Evolutionary conservation across 2,329 filamentous ascomycete species (phyloP).

Genomic region (Biscogniauxia mediterranea): DNA sequence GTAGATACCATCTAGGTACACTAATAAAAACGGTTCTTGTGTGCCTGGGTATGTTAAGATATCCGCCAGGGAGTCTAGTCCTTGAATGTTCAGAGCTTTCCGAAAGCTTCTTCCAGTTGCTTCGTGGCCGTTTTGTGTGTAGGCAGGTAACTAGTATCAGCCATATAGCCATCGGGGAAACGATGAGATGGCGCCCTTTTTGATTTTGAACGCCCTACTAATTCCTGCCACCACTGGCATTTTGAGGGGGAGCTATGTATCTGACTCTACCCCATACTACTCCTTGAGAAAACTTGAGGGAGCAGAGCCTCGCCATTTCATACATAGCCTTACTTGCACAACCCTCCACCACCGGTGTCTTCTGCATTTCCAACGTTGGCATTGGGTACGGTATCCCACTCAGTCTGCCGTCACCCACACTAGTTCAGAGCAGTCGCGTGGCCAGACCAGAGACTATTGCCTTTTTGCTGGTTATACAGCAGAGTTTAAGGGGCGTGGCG

Average conservation of each 20-base stretch:
- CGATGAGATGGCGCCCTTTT: too few species aligned
- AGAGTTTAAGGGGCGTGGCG: not conserved
- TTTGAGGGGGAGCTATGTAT: not conserved
- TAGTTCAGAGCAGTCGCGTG: not conserved
- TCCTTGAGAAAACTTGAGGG: not conserved
- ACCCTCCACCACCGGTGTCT: not conserved
- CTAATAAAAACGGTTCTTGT: too few species aligned
- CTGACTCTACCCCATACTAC: not conserved
- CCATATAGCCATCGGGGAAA: too few species aligned
- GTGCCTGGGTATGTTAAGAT: too few species aligned
- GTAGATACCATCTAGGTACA: too few species aligned
- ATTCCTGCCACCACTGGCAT: not conserved
- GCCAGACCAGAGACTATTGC: not conserved
- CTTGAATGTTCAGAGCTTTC: too few species aligned
- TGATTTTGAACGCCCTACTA: not conserved
- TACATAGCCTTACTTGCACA: not conserved
- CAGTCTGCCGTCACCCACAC: not conserved
- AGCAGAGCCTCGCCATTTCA: not conserved
- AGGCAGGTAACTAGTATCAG: too few species aligned
- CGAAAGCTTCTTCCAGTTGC: too few species aligned
- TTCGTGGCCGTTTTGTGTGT: too few species aligned
- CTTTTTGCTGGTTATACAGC: not conserved
- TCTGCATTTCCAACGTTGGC: not conserved
- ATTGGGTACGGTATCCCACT: not conserved
- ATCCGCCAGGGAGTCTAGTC: too few species aligned